Base-by-base conservation (phyloP, 352 stramenopile species). In the Aphanomyces cochlioides region DNA sequence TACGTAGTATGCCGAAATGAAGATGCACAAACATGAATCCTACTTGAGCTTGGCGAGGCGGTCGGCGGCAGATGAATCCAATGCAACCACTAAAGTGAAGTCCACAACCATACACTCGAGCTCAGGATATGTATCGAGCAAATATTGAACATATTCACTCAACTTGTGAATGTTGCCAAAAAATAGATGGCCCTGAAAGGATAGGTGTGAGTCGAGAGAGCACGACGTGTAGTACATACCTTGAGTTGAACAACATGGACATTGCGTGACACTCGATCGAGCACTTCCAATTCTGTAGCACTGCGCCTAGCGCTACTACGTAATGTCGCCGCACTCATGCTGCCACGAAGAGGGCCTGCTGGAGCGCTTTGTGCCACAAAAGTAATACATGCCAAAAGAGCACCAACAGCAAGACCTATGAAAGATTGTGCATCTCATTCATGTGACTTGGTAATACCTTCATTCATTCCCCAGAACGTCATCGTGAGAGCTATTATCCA, bases 401-500 rank as follows among this genome's bases (percentile, higher is more conserved):
- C 82, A 17, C 92, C 94, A 56, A 96, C 88, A 3, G 93, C 82
- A 43, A 98, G 82, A 13, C 80, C 84, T 41, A 76, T 76, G 37
- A 76, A 53, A 53, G 13, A 34, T 36, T 15, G 17, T 60, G 17
- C 34, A 34, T 5, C 17, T 7, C 5, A 15, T 15, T 37, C 3
- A 8, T 60, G 53, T 60, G 17, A 36, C 6, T 8, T 19, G 39
- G 17, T 28, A 28, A 28, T 28, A 8, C 85, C 85, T 47, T 93
- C 78, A 74, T 91, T 95, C 90, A 98, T 98, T 4, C 92, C 92
- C 83, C 84, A 95, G 45, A 95, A 87, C 7, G 89, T 97, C 92
- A 98, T 97, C 21, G 88, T 88, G 39, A 90, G 77, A 10, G 84
- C 79, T 60, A 98, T 98, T 4, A 85, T 75, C 90, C 87, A 97